These are phyloP conservation scores for Ceratocystis albifundus DNA, from an alignment of 2,329 filamentous ascomycete species.

Conservation along the genomic window DNA sequence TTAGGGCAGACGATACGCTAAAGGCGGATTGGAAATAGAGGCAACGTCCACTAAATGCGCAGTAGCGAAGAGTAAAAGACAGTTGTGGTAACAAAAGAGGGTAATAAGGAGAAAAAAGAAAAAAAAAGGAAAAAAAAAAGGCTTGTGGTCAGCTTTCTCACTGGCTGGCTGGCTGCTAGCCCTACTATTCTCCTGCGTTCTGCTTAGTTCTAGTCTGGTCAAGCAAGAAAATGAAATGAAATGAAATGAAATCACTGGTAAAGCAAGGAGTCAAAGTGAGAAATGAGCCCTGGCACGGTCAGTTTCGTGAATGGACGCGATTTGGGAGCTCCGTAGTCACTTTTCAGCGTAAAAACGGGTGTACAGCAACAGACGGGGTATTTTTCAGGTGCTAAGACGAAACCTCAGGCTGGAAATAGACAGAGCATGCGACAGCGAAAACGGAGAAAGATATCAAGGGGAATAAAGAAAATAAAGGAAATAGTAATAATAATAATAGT, in stretches of 20 bases:
- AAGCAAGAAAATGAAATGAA: slow-evolving; percentile 2
- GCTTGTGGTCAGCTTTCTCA: not conserved
- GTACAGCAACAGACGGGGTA: not conserved
- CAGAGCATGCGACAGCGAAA: slow-evolving; percentile 24
- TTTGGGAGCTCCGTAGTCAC: not conserved
- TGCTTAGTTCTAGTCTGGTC: not conserved
- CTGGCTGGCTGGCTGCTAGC: too few relatives aligned
- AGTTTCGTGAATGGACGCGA: slow-evolving; percentile 17
- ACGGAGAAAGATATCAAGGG: not conserved
- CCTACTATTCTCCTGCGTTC: too few relatives aligned
- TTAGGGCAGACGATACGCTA: not conserved
- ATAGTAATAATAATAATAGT: not conserved
- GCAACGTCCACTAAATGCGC: not conserved
- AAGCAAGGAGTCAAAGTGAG: slow-evolving; percentile 10
- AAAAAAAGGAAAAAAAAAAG: not conserved
- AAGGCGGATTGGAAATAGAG: slow-evolving; percentile 1
- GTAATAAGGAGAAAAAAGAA: not conserved
- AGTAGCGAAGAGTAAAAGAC: not conserved
- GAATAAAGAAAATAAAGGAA: not conserved
- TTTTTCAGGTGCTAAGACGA: not conserved
- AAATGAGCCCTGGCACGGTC: slow-evolving; percentile 8
- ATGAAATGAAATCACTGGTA: slow-evolving; percentile 6
- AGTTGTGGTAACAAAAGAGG: not conserved
- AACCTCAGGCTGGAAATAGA: slow-evolving; percentile 21
- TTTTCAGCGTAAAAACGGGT: not conserved